A percentile compares a stretch with the other conserved stretches of the same genome.
Evolutionary conservation across 495 filamentous ascomycete species (phyloP).

Genomic region (Lasiosphaeriaceae sp.): DNA sequence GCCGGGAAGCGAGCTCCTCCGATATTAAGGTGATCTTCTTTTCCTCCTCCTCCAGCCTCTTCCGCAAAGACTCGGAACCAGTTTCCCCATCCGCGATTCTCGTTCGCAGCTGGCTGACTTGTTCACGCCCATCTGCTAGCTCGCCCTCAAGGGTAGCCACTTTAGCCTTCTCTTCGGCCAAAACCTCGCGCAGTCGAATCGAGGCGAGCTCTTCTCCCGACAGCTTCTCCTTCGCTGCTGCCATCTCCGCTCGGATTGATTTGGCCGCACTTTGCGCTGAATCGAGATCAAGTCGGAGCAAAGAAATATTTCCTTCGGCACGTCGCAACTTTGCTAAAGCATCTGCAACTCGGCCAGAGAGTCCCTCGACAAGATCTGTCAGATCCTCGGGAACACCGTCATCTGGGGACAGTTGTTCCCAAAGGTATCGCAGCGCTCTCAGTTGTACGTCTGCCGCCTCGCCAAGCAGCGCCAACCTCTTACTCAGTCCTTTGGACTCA

Average conservation of each 20-base stretch:
- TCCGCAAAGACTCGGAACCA: conserved; percentile 69
- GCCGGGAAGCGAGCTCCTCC: conserved; percentile 61
- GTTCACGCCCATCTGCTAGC: conserved; percentile 60
- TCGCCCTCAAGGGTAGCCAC: conserved; percentile 56
- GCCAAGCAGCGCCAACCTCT: conserved; percentile 44
- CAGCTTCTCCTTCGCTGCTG: conserved; percentile 45
- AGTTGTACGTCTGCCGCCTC: conserved; percentile 50
- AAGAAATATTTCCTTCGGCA: conserved; percentile 39
- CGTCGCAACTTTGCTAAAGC: conserved; percentile 40
- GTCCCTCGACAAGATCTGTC: conserved; percentile 54
- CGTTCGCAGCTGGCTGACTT: conserved; percentile 59
- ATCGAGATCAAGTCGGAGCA: conserved; percentile 45
- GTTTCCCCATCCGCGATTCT: conserved; percentile 75
- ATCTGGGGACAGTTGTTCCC: conserved; percentile 57
- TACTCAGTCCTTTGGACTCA: conserved; percentile 45
- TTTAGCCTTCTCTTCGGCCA: conserved; percentile 57
- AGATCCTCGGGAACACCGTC: conserved; percentile 55
- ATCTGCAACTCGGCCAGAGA: conserved; percentile 60
- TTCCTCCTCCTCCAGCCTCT: conserved; percentile 68
- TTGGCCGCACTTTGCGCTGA: conserved; percentile 30
- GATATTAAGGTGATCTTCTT: conserved; percentile 54
- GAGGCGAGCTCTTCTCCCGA: conserved; percentile 39
- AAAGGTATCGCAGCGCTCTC: conserved; percentile 56
- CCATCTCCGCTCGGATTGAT: conserved; percentile 38
- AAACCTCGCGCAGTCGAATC: conserved; percentile 41